Base-by-base conservation (phyloP, 805 yeast genomes). In the Martiniozyma abietophila region DNA sequence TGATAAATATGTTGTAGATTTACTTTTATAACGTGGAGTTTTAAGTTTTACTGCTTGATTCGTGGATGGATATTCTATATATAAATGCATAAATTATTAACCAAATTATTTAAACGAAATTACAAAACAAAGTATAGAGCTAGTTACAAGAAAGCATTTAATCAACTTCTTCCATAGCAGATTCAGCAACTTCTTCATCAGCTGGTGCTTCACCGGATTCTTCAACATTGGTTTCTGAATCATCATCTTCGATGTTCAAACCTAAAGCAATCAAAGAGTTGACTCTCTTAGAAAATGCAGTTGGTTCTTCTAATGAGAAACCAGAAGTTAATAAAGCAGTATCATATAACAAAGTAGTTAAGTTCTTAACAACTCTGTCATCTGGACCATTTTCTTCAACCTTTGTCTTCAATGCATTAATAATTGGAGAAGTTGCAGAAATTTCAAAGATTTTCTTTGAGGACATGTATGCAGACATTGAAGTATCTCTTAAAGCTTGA, bases 81-180 rank as follows among this genome's bases (percentile, higher is more conserved):
- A n/a, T n/a, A n/a, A n/a, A n/a, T n/a, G n/a, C n/a, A n/a, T n/a
- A n/a, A n/a, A n/a, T n/a, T n/a, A n/a, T n/a, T n/a, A n/a, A n/a
- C n/a, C n/a, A n/a, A n/a, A n/a, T n/a, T n/a, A n/a, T n/a, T n/a
- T n/a, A n/a, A n/a, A n/a, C n/a, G n/a, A n/a, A n/a, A n/a, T n/a
- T n/a, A n/a, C n/a, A n/a, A n/a, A n/a, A n/a, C n/a, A n/a, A n/a
- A n/a, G n/a, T n/a, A n/a, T n/a, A n/a, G n/a, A n/a, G n/a, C n/a
- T n/a, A n/a, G n/a, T n/a, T n/a, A n/a, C 21, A 23, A 23, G 16
- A 6, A 16, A 23, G 12, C 11, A 25, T 26, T 41, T 82, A 89
- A 68, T 89, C 98, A 64, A 89, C 96, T 72, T 89, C 98, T 76
- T 89, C 98, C 98, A 89, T 92, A 58, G 86, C 95, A 46, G 94